These are phyloP conservation scores for Phaffia australis DNA, from an alignment of 768 basidiomycete genomes.

Conservation along the genomic window DNA sequence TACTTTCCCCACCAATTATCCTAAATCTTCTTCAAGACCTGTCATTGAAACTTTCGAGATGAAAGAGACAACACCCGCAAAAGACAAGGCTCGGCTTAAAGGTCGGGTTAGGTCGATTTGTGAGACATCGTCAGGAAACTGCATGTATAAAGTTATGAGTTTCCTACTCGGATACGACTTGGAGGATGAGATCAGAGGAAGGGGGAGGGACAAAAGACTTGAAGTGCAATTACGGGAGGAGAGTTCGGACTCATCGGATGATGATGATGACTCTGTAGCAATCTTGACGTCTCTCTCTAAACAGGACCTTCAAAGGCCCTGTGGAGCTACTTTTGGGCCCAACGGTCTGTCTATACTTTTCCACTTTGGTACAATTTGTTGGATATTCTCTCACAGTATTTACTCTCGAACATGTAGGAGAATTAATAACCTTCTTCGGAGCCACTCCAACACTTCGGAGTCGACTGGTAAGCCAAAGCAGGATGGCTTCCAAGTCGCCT, in stretches of 20 bases:
- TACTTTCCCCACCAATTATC: slow-evolving; percentile 72
- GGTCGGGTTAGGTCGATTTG: slow-evolving; percentile 2
- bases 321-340: slow-evolving; percentile 78
- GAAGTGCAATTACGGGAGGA: slow-evolving; percentile 42
- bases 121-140: slow-evolving; percentile 34
- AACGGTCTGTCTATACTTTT: slow-evolving; percentile 50
- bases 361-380: background rate
- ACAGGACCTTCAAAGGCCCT: slow-evolving; percentile 74
- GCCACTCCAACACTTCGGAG: slow-evolving; percentile 51
- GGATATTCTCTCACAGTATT: slow-evolving; percentile 12
- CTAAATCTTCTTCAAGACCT: slow-evolving; percentile 48
- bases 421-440: slow-evolving; percentile 76
- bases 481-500: slow-evolving; percentile 24
- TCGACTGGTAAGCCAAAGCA: slow-evolving; percentile 28
- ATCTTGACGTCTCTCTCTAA: slow-evolving; percentile 51
- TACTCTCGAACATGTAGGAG: slow-evolving; percentile 45
- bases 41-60: slow-evolving; percentile 65
- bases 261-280: slow-evolving; percentile 33
- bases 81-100: slow-evolving; percentile 58
- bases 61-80: slow-evolving; percentile 65
- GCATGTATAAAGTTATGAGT: slow-evolving; percentile 45
- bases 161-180: slow-evolving; percentile 56
- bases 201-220: slow-evolving; percentile 35
- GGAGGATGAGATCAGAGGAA: slow-evolving; percentile 32
- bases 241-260: slow-evolving; percentile 49